A percentile compares a stretch with the other conserved stretches of the same genome.
These are phyloP conservation scores for Auriscalpium orientale DNA, from an alignment of 768 basidiomycete species.

Conservation along the genomic window DNA sequence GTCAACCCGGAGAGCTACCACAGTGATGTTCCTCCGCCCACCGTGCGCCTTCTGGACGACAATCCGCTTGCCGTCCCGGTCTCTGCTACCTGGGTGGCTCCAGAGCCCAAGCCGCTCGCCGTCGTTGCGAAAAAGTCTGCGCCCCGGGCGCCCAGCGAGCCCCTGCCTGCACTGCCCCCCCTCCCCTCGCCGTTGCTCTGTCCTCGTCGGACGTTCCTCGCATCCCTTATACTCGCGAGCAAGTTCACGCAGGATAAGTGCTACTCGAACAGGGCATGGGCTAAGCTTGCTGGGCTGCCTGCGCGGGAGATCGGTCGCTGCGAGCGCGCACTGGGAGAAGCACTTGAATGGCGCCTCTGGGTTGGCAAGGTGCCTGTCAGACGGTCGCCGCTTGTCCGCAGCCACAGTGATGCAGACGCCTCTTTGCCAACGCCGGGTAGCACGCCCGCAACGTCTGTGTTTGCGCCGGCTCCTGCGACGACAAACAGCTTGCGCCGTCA, in stretches of 20 bases:
- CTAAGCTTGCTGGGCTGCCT: slow-evolving; percentile 83
- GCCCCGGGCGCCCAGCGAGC: slow-evolving; percentile 6
- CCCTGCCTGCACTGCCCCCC: slow-evolving; percentile 28
- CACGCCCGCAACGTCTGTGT: not conserved
- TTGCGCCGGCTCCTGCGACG: not conserved
- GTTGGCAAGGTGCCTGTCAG: slow-evolving; percentile 58
- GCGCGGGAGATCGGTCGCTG: slow-evolving; percentile 82
- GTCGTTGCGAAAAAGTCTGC: slow-evolving; percentile 12
- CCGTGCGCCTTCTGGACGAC: slow-evolving; percentile 11
- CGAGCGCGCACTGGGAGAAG: slow-evolving; percentile 81
- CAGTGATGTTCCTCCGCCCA: slow-evolving; percentile 2
- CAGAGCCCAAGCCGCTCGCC: not conserved
- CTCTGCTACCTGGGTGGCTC: not conserved
- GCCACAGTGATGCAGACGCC: slow-evolving; percentile 7
- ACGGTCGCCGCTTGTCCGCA: slow-evolving; percentile 4
- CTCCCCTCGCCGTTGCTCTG: slow-evolving; percentile 82
- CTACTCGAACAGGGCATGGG: slow-evolving; percentile 93
- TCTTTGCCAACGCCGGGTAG: not conserved
- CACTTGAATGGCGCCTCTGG: slow-evolving; percentile 89
- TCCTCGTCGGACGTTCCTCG: slow-evolving; percentile 83
- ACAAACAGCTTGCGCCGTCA: not conserved
- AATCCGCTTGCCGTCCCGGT: slow-evolving; percentile 1
- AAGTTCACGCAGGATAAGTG: slow-evolving; percentile 93
- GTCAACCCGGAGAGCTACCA: not conserved
- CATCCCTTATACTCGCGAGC: slow-evolving; percentile 79